Evolutionary conservation across 306 rosid genomes (phyloP).

Genomic region (Glycyrrhiza uralensis): DNA sequence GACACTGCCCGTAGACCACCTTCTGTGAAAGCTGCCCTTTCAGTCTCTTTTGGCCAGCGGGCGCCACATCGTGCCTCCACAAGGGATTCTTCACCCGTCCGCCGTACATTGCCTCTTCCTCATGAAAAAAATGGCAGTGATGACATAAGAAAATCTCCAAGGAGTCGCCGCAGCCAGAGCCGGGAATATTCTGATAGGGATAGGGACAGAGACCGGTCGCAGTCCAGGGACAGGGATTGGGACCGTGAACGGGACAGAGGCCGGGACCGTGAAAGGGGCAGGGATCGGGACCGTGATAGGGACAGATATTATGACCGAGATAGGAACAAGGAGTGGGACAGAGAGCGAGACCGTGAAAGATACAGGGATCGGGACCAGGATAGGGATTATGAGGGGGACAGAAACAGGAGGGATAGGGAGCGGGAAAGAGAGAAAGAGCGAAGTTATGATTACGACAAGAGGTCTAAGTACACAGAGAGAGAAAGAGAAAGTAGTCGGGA

Average conservation of each 20-base stretch:
- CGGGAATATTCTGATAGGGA: conserved; percentile 72
- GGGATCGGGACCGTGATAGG: conserved; percentile 38
- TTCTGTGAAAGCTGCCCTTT: conserved; percentile 94
- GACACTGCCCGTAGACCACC: conserved; percentile 99
- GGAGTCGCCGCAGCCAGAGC: conserved; percentile 60
- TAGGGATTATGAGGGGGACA: conserved; percentile 37
- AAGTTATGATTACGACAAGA: conserved; percentile 58
- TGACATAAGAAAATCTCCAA: conserved; percentile 57
- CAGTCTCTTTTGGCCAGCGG: conserved; percentile 98
- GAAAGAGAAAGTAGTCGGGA: conserved; percentile 76
- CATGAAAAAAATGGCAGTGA: conserved; percentile 55
- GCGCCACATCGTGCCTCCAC: conserved; percentile 99
- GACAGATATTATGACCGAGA: conserved; percentile 43
- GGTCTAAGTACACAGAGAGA: conserved; percentile 52
- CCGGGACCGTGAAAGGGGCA: conserved; percentile 38
- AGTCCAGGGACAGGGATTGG: conserved; percentile 41
- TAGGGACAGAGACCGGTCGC: conserved; percentile 40
- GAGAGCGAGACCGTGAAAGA: conserved; percentile 42
- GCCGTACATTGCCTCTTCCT: conserved; percentile 60
- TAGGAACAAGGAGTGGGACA: conserved; percentile 36
- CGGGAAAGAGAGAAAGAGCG: conserved; percentile 44
- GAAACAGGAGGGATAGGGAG: conserved; percentile 36
- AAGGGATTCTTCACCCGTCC: conserved; percentile 94
- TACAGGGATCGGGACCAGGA: conserved; percentile 41
- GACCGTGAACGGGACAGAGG: conserved; percentile 43